Base-by-base conservation (phyloP, 2,329 filamentous ascomycete genomes). In the Aspergillus tamarii region DNA sequence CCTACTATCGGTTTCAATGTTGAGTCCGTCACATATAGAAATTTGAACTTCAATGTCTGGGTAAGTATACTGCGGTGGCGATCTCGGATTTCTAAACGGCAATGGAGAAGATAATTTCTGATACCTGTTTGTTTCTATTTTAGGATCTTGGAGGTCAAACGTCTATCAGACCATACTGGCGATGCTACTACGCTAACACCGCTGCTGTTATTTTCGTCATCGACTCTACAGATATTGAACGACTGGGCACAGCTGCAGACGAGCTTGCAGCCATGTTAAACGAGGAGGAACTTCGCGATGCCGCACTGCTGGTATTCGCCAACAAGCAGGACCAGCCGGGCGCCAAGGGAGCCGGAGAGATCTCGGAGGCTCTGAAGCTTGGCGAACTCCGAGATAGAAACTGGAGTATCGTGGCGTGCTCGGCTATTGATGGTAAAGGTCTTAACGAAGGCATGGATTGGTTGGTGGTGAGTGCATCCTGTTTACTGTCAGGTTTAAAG, bases 1-100 rank as follows among this genome's bases (percentile, higher is more conserved):
- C 95, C 95, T 23, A 99, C 95, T 60, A 98, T 99, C 79, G 95
- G 95, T 66, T 99, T 99, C 85, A 99, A 99, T 79, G 95, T 99
- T 73, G 95, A 99, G 82, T 97, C 93, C 26, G 95, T 99, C 68
- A 95, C 93, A 72, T 99, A 99, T 85, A 94, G 94, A 80, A 98
- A 97, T 78, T 87, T 99, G 66, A 97, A 97, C 80, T 96, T 99
- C 80, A 98, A 98, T 76, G 95, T 99, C 74, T 99, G 95, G 95
- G 91, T 93, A 89, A 62, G 89, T 76, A 45, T 54, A 43, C 6
- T 21, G 23, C 19, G 23, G 12, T 36, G 28, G 16, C 14, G 4
- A 21, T 10, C n/a, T 12, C n/a, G 21, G 21, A 21, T 23, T 19
- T 14, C 12, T n/a, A 10, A 19, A 30, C 12, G 30, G 16, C 23